Conservation (phyloP, 495 filamentous ascomycete genomes). For the Aspergillus hancockii region DNA sequence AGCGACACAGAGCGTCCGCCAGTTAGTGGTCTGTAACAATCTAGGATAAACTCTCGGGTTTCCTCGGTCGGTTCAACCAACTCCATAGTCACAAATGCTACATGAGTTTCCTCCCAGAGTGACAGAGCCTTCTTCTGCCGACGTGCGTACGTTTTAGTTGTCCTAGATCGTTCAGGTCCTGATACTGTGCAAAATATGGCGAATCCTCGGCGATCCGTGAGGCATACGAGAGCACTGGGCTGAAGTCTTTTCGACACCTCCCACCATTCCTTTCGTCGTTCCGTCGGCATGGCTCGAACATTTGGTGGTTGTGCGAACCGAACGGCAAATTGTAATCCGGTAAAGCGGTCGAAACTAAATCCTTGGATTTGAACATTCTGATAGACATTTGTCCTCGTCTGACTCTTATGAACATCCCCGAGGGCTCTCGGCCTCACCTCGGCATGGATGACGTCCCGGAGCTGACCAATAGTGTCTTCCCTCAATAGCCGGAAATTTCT, state of each 20-base stretch:
- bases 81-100: conserved; percentile 17
- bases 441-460: conserved; percentile 34
- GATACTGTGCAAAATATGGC: conserved; percentile 59
- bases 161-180: conserved; percentile 21
- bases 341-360: conserved; percentile 44
- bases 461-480: conserved; percentile 40
- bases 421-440: conserved; percentile 7
- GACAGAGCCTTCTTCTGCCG: conserved; percentile 12
- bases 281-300: conserved; percentile 26
- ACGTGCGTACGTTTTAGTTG: background rate
- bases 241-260: conserved; percentile 54
- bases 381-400: conserved; percentile 41
- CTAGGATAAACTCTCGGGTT: conserved; percentile 30
- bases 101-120: conserved; percentile 19
- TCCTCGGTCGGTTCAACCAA: conserved; percentile 23
- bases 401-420: background rate
- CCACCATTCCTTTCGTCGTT: conserved; percentile 62
- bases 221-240: conserved; percentile 58
- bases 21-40: conserved; percentile 11
- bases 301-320: conserved; percentile 56
- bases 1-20: conserved; percentile 35
- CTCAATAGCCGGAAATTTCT: conserved; percentile 59
- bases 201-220: conserved; percentile 47
- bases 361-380: conserved; percentile 32
- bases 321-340: conserved; percentile 56